Conservation (phyloP, 495 filamentous ascomycete genomes). For the Penicillium angulare region DNA sequence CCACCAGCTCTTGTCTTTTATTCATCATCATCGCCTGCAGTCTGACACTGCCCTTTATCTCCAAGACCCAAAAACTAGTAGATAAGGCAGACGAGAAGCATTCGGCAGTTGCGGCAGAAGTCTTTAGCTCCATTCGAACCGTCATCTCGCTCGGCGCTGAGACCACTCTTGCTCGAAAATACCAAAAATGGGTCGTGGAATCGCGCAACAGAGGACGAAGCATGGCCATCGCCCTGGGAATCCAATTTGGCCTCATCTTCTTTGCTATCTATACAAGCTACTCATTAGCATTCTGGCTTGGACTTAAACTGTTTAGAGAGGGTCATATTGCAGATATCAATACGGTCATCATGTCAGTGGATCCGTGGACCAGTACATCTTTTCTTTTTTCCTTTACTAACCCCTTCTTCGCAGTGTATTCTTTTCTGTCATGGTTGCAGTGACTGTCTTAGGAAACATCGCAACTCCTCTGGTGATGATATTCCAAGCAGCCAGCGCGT, state of each 20-base stretch:
- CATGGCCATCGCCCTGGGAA: conserved; percentile 23
- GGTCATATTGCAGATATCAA: conserved; percentile 39
- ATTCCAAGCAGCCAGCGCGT: conserved; percentile 45
- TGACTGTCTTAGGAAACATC: conserved; percentile 25
- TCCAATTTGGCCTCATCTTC: conserved; percentile 32
- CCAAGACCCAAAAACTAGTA: conserved; percentile 32
- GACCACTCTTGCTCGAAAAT: conserved; percentile 34
- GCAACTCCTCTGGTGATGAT: conserved; percentile 47
- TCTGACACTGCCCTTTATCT: conserved; percentile 38
- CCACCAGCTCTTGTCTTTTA: conserved; percentile 39
- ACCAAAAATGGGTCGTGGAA: conserved; percentile 54
- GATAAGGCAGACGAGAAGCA: conserved; percentile 31
- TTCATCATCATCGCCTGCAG: conserved; percentile 32
- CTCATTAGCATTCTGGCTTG: conserved; percentile 53
- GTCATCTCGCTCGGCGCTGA: conserved; percentile 55
- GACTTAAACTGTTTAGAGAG: conserved; percentile 37
- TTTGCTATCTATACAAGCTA: conserved; percentile 48
- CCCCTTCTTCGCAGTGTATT: conserved; percentile 2
- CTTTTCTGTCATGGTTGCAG: conserved; percentile 29
- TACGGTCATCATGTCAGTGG: conserved; percentile 50
- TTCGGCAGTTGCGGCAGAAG: conserved; percentile 46
- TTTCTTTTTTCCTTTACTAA: conserved; percentile 1
- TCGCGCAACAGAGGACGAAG: conserved; percentile 50
- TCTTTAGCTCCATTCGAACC: conserved; percentile 47
- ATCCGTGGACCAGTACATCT: background rate